Evolutionary conservation across 495 filamentous ascomycete species (phyloP).

Genomic region (Penicillium nucicola): DNA sequence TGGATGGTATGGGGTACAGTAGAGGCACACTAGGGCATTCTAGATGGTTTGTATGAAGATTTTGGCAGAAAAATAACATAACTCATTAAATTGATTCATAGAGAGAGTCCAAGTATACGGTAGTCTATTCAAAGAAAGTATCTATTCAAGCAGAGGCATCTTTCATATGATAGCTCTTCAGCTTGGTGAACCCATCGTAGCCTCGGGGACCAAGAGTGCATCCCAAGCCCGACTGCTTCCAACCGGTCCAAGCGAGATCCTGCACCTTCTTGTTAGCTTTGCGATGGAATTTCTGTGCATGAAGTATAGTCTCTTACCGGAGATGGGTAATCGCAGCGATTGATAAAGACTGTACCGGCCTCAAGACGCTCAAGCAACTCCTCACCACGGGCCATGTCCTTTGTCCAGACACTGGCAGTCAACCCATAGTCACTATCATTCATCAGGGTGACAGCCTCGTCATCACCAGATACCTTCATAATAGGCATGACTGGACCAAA

Average conservation of each 20-base stretch:
- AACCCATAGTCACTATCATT: conserved; percentile 94
- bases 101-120: too few species aligned
- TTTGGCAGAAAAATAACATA: too few species aligned
- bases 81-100: too few species aligned
- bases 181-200: conserved; percentile 91
- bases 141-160: conserved; percentile 33
- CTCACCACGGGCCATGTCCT: conserved; percentile 75
- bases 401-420: conserved; percentile 98
- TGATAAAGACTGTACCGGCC: conserved; percentile 95
- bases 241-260: conserved; percentile 97
- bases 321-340: conserved; percentile 88
- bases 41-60: too few species aligned
- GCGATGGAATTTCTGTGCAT: neutral
- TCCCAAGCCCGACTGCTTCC: conserved; percentile 94
- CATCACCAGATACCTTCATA: conserved; percentile 83
- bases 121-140: too few species aligned
- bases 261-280: conserved; percentile 33
- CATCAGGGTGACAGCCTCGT: conserved; percentile 81
- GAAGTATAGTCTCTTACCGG: conserved; percentile 61
- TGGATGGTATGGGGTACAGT: too few species aligned
- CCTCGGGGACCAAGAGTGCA: conserved; percentile 85
- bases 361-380: conserved; percentile 77
- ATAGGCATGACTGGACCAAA: conserved; percentile 94
- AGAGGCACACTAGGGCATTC: too few species aligned
- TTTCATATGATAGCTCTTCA: conserved; percentile 95